Conservation (phyloP, 2,329 filamentous ascomycete species). For the Fusarium bulbicola region DNA sequence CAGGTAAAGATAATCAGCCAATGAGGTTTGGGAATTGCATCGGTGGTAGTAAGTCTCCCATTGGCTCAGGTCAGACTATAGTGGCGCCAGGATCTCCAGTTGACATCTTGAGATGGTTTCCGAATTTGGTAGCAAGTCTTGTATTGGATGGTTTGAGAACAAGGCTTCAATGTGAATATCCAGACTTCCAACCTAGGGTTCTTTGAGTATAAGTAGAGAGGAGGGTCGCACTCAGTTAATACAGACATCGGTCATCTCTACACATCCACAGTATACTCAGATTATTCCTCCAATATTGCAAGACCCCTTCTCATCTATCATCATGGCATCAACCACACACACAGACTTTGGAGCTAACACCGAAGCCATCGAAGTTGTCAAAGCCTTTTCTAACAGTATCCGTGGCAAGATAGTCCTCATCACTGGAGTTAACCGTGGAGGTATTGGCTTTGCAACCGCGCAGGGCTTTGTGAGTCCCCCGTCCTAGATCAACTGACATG, state of each 20-base stretch:
- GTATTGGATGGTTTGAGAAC: neutral
- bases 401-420: neutral
- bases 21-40: too few species aligned
- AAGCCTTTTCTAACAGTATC: neutral
- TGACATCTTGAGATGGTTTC: neutral
- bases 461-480: neutral
- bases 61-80: neutral
- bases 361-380: neutral
- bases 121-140: slow-evolving; percentile 15
- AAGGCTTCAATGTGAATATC: neutral
- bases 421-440: neutral
- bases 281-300: neutral
- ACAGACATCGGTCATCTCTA: neutral
- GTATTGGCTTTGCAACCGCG: neutral
- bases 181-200: fast-evolving
- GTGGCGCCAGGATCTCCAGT: neutral
- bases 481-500: fast-evolving
- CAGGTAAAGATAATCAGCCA: fast-evolving
- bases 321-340: slow-evolving; percentile 11
- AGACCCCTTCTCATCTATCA: too few species aligned
- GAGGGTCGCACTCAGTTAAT: fast-evolving
- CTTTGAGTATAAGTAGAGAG: neutral
- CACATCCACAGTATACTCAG: neutral
- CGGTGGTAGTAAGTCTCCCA: too few species aligned
- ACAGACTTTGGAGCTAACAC: neutral